Evolutionary conservation across 352 stramenopile species (phyloP), one percentile per base, ranked within the genome.

Genomic region (Saprolegnia parasitica): DNA sequence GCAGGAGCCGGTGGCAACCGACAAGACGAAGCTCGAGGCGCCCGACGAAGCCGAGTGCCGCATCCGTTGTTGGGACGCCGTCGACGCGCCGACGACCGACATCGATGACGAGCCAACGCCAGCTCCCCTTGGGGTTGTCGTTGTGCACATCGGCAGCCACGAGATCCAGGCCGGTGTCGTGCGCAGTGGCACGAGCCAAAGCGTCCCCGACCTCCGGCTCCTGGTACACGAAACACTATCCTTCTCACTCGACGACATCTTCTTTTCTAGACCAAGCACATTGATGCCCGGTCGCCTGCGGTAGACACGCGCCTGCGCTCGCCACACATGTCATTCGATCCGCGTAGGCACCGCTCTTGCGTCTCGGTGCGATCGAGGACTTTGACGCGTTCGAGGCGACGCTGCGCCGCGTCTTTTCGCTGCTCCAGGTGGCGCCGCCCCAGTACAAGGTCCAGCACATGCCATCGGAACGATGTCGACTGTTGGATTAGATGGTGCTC

Each of bases 121-220:
- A 49, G 29, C 29, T 6, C 29, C 29, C 29, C 4, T 49, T 10
- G 42, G 13, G 13, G 42, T 49, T 16, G 52, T 60, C 11, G 35
- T 60, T 1, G 35, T 60, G 24, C 24, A 21, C 35, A 60, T 60
- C 52, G 52, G 52, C 20, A n/a, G 11, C 11, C 35, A 42, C 35
- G 52, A 60, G 35, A 24, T 60, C 13, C 52, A 60, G 35, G 52
- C 52, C 3, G 52, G 52, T 8, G 35, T 60, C 9, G 52, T 60
- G 11, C 52, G 52, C 1, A 16, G 13, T 21, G 24, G 35, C 42
- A n/a, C 18, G 3, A n/a, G 20, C 24, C 52, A 4, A 3, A 21
- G 8, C 16, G 3, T 60, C 11, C 52, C 52, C 11, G 52, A 60
- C 13, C 35, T 60, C 11, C 52, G 52, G 13, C 24, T 60, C 24